These are phyloP conservation scores for Talaromyces ruber DNA, from an alignment of 495 filamentous ascomycete species.

Conservation along the genomic window DNA sequence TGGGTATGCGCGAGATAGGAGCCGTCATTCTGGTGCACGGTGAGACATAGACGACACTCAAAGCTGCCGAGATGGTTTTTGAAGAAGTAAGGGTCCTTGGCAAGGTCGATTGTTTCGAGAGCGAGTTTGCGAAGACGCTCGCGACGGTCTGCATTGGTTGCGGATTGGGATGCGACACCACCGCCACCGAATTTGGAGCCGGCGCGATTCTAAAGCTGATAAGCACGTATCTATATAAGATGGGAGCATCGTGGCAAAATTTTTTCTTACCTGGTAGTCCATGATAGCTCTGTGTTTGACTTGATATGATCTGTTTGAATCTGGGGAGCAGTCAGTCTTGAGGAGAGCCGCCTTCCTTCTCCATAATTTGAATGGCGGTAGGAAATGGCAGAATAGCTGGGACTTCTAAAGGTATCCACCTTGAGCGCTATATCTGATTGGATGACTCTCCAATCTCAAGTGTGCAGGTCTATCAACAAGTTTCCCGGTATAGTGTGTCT, in stretches of 20 bases:
- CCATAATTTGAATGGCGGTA: slow-evolving; percentile 11
- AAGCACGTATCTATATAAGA: not conserved
- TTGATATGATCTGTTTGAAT: not conserved
- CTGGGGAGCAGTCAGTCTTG: slow-evolving; percentile 6
- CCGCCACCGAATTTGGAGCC: slow-evolving; percentile 98
- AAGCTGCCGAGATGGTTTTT: slow-evolving; percentile 98
- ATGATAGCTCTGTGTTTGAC: slow-evolving; percentile 21
- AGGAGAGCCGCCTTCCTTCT: slow-evolving; percentile 9
- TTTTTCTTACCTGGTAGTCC: slow-evolving; percentile 49
- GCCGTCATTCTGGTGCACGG: slow-evolving; percentile 99
- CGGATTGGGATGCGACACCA: slow-evolving; percentile 86
- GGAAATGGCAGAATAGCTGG: slow-evolving; percentile 2
- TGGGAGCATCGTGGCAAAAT: not conserved
- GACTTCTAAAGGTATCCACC: not conserved
- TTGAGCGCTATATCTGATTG: not conserved
- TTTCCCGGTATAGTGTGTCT: not conserved
- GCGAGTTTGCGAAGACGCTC: slow-evolving; percentile 97
- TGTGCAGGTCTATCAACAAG: not conserved
- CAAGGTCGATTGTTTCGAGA: slow-evolving; percentile 96
- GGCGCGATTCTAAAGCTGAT: slow-evolving; percentile 70
- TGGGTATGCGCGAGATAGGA: slow-evolving; percentile 99
- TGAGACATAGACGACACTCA: slow-evolving; percentile 95
- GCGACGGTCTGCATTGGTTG: slow-evolving; percentile 92
- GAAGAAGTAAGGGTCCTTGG: slow-evolving; percentile 99
- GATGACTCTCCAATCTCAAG: not conserved